Evolutionary conservation across 768 basidiomycete species (phyloP).

Genomic region (Termitomyces sp.): DNA sequence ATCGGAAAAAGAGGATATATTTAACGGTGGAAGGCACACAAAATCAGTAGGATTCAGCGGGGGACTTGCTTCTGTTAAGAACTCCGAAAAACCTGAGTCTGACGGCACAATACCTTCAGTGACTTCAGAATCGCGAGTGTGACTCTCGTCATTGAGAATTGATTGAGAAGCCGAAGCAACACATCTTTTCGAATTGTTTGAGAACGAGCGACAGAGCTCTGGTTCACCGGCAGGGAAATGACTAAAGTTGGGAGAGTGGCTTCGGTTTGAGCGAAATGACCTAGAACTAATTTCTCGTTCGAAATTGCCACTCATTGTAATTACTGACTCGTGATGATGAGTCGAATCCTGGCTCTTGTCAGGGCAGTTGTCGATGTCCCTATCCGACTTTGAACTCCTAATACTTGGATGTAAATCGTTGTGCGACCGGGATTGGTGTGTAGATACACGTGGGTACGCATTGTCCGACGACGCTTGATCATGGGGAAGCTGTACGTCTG

Average conservation of each 20-base stretch:
- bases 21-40: slow-evolving; percentile 34
- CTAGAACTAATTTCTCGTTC: neutral
- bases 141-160: neutral
- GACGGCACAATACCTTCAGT: no score
- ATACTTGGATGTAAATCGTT: slow-evolving; percentile 3
- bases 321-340: neutral
- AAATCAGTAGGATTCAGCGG: slow-evolving; percentile 37
- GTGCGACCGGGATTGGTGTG: neutral
- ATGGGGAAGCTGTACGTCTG: neutral
- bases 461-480: neutral
- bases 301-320: neutral
- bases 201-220: slow-evolving; percentile 14
- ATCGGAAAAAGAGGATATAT: slow-evolving; percentile 9
- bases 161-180: slow-evolving; percentile 6
- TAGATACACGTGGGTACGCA: neutral
- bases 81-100: neutral
- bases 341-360: neutral
- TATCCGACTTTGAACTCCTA: slow-evolving; percentile 5
- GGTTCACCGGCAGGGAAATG: slow-evolving; percentile 25
- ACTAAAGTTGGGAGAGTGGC: slow-evolving; percentile 21
- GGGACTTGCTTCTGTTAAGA: slow-evolving; percentile 3
- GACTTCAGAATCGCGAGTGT: neutral
- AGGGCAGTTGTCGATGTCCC: neutral
- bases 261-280: slow-evolving; percentile 5
- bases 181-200: slow-evolving; percentile 5